A percentile compares a stretch with the other conserved stretches of the same genome.
Conservation (phyloP, 176 grass and related monocot species). For the Lolium rigidum region DNA sequence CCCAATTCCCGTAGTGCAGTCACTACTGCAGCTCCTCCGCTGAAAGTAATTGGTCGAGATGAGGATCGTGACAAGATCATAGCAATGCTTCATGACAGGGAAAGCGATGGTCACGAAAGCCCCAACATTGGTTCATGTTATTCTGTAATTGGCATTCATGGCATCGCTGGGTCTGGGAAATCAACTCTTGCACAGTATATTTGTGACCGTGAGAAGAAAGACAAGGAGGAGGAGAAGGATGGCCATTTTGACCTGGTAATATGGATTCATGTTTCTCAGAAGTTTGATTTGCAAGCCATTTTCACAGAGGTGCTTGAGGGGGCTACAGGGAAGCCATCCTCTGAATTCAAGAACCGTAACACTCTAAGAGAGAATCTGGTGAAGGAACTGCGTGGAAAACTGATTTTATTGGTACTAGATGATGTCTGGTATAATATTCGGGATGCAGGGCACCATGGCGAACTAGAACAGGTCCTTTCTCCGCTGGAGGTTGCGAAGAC, state of each 20-base stretch:
- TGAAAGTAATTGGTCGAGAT: no score
- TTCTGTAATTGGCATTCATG: background rate
- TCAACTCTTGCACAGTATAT: background rate
- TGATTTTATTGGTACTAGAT: constrained; percentile 39
- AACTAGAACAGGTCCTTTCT: no score
- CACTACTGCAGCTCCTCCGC: no score
- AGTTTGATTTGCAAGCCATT: background rate
- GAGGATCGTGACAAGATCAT: no score
- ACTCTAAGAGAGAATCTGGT: background rate
- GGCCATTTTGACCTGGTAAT: constrained; percentile 16
- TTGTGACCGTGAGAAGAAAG: background rate
- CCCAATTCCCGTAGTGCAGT: no score
- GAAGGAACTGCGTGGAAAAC: background rate
- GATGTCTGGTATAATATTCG: background rate
- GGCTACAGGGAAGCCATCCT: background rate
- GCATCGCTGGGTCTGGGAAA: no score
- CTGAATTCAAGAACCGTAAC: background rate
- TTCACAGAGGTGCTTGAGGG: constrained; percentile 10
- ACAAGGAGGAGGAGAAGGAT: no score
- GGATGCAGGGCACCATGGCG: no score
- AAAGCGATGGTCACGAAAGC: no score
- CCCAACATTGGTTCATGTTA: background rate
- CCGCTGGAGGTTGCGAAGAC: no score
- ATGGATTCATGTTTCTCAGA: constrained; percentile 40
- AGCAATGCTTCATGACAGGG: no score